Conservation (phyloP, 768 basidiomycete species). For the Saitozyma sp. region DNA sequence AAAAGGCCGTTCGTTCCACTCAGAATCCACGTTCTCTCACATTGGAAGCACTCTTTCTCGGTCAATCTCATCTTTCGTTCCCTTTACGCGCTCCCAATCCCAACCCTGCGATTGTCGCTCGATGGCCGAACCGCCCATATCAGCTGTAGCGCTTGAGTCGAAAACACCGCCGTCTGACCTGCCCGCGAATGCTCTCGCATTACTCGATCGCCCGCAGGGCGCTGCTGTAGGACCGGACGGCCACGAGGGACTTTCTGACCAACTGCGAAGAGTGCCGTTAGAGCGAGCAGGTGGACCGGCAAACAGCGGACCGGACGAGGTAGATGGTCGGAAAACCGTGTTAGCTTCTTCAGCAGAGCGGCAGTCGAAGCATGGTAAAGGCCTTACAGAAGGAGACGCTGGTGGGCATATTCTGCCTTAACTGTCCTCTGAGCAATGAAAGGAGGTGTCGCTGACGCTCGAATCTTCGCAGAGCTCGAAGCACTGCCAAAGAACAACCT, state of each 20-base stretch:
- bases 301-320: neutral
- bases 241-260: neutral
- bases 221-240: no score
- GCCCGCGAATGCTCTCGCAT: neutral
- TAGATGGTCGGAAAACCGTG: no score
- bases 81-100: no score
- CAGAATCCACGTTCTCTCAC: no score
- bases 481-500: slow-evolving; percentile 45
- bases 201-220: no score
- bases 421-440: neutral
- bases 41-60: no score
- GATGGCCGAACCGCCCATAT: slow-evolving; percentile 6
- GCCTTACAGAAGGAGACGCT: slow-evolving; percentile 25
- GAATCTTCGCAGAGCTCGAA: slow-evolving; percentile 29
- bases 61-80: no score
- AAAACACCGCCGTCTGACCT: slow-evolving; percentile 12
- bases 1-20: no score
- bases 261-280: slow-evolving; percentile 15
- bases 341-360: no score
- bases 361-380: slow-evolving; percentile 13
- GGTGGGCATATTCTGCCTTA: slow-evolving; percentile 6
- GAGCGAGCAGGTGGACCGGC: slow-evolving; percentile 6
- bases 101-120: no score
- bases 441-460: neutral
- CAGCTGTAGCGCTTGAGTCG: slow-evolving; percentile 7